Conservation (phyloP, 2,329 filamentous ascomycete genomes). For the Calonectria multiphialidica region DNA sequence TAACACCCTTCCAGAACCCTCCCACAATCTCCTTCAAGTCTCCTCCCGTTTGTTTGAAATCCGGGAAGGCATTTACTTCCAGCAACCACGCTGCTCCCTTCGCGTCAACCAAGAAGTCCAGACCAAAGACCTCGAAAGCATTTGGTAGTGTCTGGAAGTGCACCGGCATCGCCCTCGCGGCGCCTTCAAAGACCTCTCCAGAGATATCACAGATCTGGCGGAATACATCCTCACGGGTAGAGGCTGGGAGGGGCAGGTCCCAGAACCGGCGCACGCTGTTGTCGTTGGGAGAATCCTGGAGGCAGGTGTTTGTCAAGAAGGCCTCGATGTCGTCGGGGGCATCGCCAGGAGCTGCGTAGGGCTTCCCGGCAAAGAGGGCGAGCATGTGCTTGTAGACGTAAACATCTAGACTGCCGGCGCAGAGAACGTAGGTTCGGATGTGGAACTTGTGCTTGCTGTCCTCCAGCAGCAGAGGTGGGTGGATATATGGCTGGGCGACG, state of each 20-base stretch:
- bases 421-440: constrained; percentile 91
- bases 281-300: constrained; percentile 74
- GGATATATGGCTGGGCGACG: constrained; percentile 93
- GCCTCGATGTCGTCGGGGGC: constrained; percentile 68
- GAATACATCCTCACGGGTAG: constrained; percentile 75
- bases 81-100: constrained; percentile 78
- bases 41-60: constrained; percentile 94
- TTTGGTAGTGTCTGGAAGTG: constrained; percentile 93
- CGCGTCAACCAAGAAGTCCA: constrained; percentile 88
- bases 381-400: constrained; percentile 94
- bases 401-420: constrained; percentile 80
- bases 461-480: constrained; percentile 80
- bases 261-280: constrained; percentile 83
- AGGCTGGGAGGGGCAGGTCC: constrained; percentile 64
- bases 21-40: constrained; percentile 79
- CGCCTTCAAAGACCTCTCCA: constrained; percentile 86
- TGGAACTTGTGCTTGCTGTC: constrained; percentile 88
- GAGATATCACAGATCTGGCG: constrained; percentile 80
- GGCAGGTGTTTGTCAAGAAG: constrained; percentile 95
- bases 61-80: constrained; percentile 96
- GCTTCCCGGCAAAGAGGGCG: constrained; percentile 85
- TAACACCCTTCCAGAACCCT: constrained; percentile 81
- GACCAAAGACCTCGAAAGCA: constrained; percentile 90
- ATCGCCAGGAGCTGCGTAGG: constrained; percentile 76
- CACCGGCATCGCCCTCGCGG: constrained; percentile 83